Conservation (phyloP, 331 rosid genomes). For the Stylosanthes scabra region DNA sequence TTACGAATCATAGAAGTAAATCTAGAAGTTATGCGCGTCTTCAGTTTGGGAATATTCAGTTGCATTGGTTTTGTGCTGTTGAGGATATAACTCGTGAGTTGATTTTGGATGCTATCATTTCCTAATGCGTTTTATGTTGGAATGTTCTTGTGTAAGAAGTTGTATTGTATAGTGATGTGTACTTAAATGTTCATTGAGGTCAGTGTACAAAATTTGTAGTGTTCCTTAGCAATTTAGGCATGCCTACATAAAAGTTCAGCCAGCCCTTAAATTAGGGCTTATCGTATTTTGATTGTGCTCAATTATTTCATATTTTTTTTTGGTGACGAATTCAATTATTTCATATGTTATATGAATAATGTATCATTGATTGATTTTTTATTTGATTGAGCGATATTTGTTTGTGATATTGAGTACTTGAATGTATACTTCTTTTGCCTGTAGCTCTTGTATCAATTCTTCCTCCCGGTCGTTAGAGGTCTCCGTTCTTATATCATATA, state of each 20-base stretch:
- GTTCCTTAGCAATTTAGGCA: slow-evolving; percentile 24
- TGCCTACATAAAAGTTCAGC: slow-evolving; percentile 10
- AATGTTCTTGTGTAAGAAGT: slow-evolving; percentile 26
- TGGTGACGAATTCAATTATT: no score
- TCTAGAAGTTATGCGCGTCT: neutral
- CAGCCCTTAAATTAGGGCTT: slow-evolving; percentile 20
- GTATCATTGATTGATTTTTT: slow-evolving; percentile 9
- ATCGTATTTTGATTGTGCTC: slow-evolving; percentile 16
- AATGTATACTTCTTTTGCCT: no score
- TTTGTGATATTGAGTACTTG: neutral
- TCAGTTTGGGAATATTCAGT: slow-evolving; percentile 30
- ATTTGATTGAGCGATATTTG: slow-evolving; percentile 8
- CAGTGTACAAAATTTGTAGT: slow-evolving; percentile 29
- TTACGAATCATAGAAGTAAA: slow-evolving; percentile 12
- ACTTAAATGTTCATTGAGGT: slow-evolving; percentile 13
- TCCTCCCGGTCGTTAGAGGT: no score
- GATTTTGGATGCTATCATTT: slow-evolving; percentile 5
- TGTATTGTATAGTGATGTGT: slow-evolving; percentile 21
- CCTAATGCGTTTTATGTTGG: slow-evolving; percentile 7
- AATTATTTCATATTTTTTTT: slow-evolving; percentile 15
- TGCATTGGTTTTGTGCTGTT: slow-evolving; percentile 34
- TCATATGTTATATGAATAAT: slow-evolving; percentile 33
- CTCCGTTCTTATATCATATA: no score
- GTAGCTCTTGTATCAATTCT: no score
- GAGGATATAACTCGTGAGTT: slow-evolving; percentile 32